Evolutionary conservation across 2,329 filamentous ascomycete genomes (phyloP).

Genomic region (Diaporthe sp.): DNA sequence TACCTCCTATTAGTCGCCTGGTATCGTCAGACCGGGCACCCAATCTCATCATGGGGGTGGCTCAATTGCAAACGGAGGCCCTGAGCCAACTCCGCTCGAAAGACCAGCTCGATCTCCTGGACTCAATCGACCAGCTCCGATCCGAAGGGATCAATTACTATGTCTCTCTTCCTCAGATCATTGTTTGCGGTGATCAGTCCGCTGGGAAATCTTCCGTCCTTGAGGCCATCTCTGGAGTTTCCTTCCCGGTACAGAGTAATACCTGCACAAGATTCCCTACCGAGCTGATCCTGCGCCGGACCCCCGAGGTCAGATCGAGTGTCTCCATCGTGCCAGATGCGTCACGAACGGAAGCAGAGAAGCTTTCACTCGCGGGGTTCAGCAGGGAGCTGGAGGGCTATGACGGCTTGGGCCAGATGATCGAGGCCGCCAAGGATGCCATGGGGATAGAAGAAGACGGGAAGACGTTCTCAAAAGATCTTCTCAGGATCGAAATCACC

Average conservation of each 20-base stretch:
- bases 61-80: constrained; percentile 9
- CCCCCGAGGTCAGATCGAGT: constrained; percentile 40
- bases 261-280: constrained; percentile 65
- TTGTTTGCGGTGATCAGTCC: constrained; percentile 45
- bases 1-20: not conserved
- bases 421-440: constrained; percentile 49
- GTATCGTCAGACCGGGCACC: not conserved
- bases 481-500: constrained; percentile 57
- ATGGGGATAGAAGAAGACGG: constrained; percentile 58
- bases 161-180: constrained; percentile 33
- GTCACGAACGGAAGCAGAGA: constrained; percentile 11
- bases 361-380: constrained; percentile 27
- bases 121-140: constrained; percentile 25
- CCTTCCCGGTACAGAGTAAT: constrained; percentile 60
- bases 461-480: constrained; percentile 54
- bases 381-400: constrained; percentile 33
- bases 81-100: constrained; percentile 13
- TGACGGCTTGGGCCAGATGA: constrained; percentile 45
- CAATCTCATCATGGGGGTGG: not conserved
- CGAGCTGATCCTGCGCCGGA: constrained; percentile 57
- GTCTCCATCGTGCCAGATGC: constrained; percentile 38
- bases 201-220: constrained; percentile 54
- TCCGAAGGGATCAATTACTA: constrained; percentile 1
- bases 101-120: constrained; percentile 24
- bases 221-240: constrained; percentile 63